A percentile compares a stretch with the other conserved stretches of the same genome.
Evolutionary conservation across 345 rosid genomes (phyloP).

Genomic region (Eucalyptus pauciflora): DNA sequence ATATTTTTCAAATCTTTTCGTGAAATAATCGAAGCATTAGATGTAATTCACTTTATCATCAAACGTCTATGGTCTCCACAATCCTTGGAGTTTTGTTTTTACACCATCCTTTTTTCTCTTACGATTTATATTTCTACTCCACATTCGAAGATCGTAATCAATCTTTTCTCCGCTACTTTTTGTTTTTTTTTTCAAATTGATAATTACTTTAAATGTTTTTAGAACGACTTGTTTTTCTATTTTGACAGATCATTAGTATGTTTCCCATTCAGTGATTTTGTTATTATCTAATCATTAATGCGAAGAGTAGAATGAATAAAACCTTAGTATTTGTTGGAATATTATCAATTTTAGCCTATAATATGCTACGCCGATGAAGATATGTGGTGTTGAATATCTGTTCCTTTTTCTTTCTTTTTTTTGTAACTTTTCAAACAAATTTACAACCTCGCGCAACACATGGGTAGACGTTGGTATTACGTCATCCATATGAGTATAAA

Average conservation of each 20-base stretch:
- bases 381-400: too few species aligned
- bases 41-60: neutral
- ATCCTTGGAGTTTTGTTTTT: neutral
- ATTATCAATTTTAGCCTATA: neutral
- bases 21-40: rapidly evolving
- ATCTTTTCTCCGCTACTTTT: neutral
- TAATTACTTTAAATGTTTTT: neutral
- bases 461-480: neutral
- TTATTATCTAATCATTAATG: neutral
- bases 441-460: neutral
- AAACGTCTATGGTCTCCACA: neutral
- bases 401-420: too few species aligned
- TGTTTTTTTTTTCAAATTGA: neutral
- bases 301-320: neutral
- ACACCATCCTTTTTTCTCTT: neutral
- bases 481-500: neutral
- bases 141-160: neutral
- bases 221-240: neutral
- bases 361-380: neutral
- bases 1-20: too few species aligned
- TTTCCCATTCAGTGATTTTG: neutral
- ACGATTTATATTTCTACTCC: neutral
- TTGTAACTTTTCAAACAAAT: neutral
- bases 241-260: neutral
- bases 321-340: neutral